A percentile compares a stretch with the other conserved stretches of the same genome.
Evolutionary conservation across 225 moss, liverwort and hornwort genomes (phyloP).

Genomic region (Polytrichum commune): DNA sequence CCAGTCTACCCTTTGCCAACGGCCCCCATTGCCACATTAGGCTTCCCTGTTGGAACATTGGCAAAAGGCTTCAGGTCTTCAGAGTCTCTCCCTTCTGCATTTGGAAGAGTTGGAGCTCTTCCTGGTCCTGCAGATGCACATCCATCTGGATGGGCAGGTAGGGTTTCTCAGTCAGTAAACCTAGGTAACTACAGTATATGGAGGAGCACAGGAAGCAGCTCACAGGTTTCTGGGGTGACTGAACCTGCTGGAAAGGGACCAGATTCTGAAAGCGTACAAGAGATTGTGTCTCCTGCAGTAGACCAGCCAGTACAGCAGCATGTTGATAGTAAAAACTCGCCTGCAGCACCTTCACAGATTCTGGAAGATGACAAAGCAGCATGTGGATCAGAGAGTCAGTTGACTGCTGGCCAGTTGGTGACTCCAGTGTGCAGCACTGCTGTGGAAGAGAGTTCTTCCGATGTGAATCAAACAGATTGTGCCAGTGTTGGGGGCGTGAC

Average conservation of each 20-base stretch:
- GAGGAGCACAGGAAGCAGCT: conserved; percentile 29
- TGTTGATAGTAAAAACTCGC: conserved; percentile 16
- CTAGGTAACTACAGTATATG: conserved; percentile 29
- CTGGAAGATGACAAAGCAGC: conserved; percentile 13
- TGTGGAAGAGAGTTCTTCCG: conserved; percentile 6
- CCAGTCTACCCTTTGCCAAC: conserved; percentile 37
- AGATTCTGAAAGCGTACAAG: conserved; percentile 28
- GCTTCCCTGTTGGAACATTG: conserved; percentile 33
- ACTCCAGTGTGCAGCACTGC: conserved; percentile 19
- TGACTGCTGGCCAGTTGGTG: conserved; percentile 11
- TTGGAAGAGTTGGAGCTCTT: conserved; percentile 43
- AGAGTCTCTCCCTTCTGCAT: conserved; percentile 38
- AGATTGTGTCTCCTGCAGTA: conserved; percentile 15
- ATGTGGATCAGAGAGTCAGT: conserved; percentile 24
- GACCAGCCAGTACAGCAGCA: conserved; percentile 14
- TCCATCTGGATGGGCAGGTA: conserved; percentile 24
- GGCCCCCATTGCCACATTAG: conserved; percentile 16
- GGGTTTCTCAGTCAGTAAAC: conserved; percentile 8
- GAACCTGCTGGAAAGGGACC: conserved; percentile 25
- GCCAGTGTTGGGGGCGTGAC: neutral
- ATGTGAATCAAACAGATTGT: conserved; percentile 14
- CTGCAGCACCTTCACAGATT: conserved; percentile 15
- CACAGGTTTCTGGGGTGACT: conserved; percentile 31
- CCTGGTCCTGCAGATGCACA: conserved; percentile 21
- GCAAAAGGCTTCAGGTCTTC: conserved; percentile 41